A percentile compares a stretch with the other conserved stretches of the same genome.
Evolutionary conservation across 768 basidiomycete species (phyloP).

Genomic region (Agrocybe praecox): DNA sequence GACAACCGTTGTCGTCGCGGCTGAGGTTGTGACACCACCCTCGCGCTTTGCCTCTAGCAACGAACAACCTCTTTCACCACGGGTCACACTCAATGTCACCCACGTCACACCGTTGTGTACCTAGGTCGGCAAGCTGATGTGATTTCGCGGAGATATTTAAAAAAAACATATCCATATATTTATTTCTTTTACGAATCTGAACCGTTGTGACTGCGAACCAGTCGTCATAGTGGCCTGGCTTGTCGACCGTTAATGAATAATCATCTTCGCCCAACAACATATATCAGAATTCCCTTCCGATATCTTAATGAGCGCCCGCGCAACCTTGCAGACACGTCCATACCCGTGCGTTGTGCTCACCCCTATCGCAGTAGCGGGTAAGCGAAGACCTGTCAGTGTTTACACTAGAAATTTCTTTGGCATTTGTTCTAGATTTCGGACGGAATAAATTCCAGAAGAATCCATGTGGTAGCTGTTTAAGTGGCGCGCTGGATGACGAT

Average conservation of each 20-base stretch:
- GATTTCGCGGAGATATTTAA: slow-evolving; percentile 18
- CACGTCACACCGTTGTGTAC: slow-evolving; percentile 12
- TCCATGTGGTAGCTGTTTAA: background rate
- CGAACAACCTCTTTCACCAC: slow-evolving; percentile 13
- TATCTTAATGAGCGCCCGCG: background rate
- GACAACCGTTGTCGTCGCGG: slow-evolving; percentile 22
- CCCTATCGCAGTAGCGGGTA: background rate
- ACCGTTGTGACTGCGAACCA: background rate
- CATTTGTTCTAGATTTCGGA: background rate
- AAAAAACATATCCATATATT: slow-evolving; percentile 11
- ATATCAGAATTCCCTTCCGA: background rate
- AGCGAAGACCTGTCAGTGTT: background rate
- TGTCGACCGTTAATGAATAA: slow-evolving; percentile 1
- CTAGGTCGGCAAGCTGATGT: slow-evolving; percentile 1
- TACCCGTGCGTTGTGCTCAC: background rate
- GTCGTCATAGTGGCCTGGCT: background rate
- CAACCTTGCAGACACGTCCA: background rate
- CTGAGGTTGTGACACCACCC: slow-evolving; percentile 15
- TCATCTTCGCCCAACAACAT: background rate
- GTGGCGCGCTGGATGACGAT: background rate
- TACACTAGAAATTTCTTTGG: background rate
- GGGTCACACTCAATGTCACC: slow-evolving; percentile 4
- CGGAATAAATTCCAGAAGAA: background rate
- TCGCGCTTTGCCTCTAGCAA: slow-evolving; percentile 19
- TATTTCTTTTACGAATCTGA: slow-evolving; percentile 8